Evolutionary conservation across 768 basidiomycete genomes (phyloP).

Genomic region (Suillus luteus): DNA sequence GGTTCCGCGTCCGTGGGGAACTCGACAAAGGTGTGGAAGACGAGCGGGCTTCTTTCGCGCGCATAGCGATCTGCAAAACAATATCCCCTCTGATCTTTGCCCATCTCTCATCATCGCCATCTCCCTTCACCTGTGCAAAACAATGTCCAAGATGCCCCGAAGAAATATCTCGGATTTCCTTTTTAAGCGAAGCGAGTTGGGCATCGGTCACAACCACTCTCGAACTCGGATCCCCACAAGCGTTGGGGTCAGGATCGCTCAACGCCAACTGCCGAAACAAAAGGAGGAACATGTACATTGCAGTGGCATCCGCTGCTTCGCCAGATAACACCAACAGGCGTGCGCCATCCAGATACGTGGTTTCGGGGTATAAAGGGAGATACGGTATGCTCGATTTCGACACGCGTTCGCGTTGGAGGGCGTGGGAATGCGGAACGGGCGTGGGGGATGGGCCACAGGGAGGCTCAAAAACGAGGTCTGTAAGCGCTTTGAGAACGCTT

Average conservation of each 20-base stretch:
- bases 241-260: neutral
- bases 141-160: constrained; percentile 63
- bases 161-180: constrained; percentile 70
- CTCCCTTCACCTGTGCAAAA: neutral
- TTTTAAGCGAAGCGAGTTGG: constrained; percentile 63
- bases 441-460: constrained; percentile 27
- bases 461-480: constrained; percentile 66
- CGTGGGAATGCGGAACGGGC: constrained; percentile 18
- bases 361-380: constrained; percentile 66
- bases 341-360: constrained; percentile 74
- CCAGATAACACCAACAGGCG: constrained; percentile 66
- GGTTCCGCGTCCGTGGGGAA: neutral
- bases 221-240: neutral
- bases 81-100: constrained; percentile 60
- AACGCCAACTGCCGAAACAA: constrained; percentile 76
- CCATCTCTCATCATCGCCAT: constrained; percentile 44
- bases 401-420: constrained; percentile 26
- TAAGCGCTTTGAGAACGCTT: constrained; percentile 57
- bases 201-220: constrained; percentile 31
- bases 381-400: constrained; percentile 32
- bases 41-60: constrained; percentile 52
- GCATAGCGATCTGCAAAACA: constrained; percentile 73
- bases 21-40: neutral
- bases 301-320: constrained; percentile 74
- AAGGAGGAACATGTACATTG: constrained; percentile 78